These are phyloP conservation scores for Pythium guiyangense DNA, from an alignment of 352 stramenopile species.

Conservation along the genomic window DNA sequence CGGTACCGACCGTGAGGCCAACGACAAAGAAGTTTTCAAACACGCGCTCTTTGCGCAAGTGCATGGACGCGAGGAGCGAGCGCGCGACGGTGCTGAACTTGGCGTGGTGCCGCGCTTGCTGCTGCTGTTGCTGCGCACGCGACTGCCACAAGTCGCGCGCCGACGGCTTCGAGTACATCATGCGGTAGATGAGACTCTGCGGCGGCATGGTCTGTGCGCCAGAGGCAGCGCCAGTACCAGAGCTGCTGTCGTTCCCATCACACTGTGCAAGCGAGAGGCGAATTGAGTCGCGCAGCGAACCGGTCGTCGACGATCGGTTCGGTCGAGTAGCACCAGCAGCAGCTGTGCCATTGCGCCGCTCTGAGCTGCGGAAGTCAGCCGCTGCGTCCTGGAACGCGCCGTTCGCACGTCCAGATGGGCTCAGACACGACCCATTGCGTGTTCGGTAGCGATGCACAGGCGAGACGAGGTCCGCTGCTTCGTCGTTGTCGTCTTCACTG, in stretches of 20 bases:
- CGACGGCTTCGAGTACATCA: conserved; percentile 70
- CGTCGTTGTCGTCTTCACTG: not conserved
- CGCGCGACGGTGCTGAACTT: conserved; percentile 60
- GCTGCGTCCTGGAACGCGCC: conserved; percentile 4
- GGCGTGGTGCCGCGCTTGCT: conserved; percentile 13
- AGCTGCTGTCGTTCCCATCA: not conserved
- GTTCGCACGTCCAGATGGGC: not conserved
- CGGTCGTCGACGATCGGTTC: conserved; percentile 56
- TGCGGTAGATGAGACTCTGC: conserved; percentile 68
- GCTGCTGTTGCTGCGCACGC: conserved; percentile 11
- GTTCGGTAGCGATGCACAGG: not conserved
- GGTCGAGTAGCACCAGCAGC: conserved; percentile 18
- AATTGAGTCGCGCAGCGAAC: conserved; percentile 17
- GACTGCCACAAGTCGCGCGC: conserved; percentile 56
- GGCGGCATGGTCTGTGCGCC: conserved; percentile 26
- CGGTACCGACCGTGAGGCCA: conserved; percentile 33
- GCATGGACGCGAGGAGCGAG: conserved; percentile 77
- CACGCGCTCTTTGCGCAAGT: conserved; percentile 74
- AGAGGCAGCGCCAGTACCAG: not conserved
- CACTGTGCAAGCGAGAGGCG: not conserved
- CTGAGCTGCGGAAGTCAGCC: conserved; percentile 22
- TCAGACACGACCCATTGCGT: conserved; percentile 5
- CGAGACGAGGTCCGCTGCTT: not conserved
- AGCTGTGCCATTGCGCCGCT: conserved; percentile 20
- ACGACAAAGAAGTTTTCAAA: conserved; percentile 83